phyloP scores from a whole-genome alignment of 2,329 filamentous ascomycete species.

The Sclerotinia borealis region DNA sequence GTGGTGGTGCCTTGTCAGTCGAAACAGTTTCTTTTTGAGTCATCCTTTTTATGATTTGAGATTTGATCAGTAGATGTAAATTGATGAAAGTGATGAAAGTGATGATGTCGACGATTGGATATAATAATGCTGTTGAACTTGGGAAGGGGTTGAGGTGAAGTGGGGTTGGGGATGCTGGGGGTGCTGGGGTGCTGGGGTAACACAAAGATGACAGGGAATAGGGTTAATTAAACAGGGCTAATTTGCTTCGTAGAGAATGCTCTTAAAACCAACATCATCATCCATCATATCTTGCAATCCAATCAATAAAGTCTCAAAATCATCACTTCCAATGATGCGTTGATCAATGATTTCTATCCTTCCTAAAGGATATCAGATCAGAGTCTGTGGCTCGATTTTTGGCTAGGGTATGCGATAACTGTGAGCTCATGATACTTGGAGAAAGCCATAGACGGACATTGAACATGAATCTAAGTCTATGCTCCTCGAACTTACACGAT shows the following conservation, averaged over 20 bases:
- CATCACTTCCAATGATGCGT: too few species aligned
- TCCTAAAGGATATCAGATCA: background rate
- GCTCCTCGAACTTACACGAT: background rate
- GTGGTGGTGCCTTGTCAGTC: slow-evolving; percentile 38
- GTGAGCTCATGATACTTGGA: background rate
- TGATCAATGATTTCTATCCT: background rate
- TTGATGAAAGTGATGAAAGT: background rate
- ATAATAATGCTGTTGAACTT: background rate
- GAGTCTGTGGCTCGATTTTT: background rate
- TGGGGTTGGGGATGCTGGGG: too few species aligned
- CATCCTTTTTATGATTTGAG: slow-evolving; percentile 13
- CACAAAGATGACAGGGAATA: background rate
- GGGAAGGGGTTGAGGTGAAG: too few species aligned
- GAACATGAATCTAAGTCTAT: background rate
- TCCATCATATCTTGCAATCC: too few species aligned
- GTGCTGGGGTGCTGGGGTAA: background rate
- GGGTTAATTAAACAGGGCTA: too few species aligned
- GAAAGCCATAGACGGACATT: background rate
- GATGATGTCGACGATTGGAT: background rate
- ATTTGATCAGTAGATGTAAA: slow-evolving; percentile 29
- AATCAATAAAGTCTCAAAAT: background rate
- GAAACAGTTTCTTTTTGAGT: slow-evolving; percentile 18
- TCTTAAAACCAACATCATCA: too few species aligned
- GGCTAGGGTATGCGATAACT: background rate
- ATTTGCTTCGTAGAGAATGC: too few species aligned